Evolutionary conservation across 1,139 yeast species (phyloP), one percentile per base, ranked within the genome.

Genomic region (Arxiozyma bovina): DNA sequence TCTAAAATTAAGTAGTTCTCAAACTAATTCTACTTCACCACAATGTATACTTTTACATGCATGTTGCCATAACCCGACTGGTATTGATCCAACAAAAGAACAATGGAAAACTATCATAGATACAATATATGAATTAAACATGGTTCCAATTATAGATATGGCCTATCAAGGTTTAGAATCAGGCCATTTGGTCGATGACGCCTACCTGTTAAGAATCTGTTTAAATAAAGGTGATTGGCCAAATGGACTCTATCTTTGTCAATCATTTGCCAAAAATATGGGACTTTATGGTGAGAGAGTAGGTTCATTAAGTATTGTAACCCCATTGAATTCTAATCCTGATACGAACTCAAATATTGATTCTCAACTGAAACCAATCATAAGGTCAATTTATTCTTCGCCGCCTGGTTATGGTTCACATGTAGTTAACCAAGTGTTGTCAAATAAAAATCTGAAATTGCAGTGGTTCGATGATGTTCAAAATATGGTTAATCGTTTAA

Each of bases 51-150:
- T 91, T 54, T 77, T 91, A 58, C 98, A 91, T 73, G 96, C 96
- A 6, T 90, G 97, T 68, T 94, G 97, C 65, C 98, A 91, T 75
- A 91, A 91, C 73, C 98, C 98, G 45, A 91, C 97, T 17, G 98
- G 97, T 41, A 82, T 91, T 59, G 98, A 91, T 69, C 94, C 95
- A 58, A 78, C 87, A 15, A 72, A 72, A 51, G 87, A 83, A 52
- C 91, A 91, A 69, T 91, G 97, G 97, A 74, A 74, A 57, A 70
- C 78, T 64, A 87, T 91, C 52, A 77, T 84, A 60, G 79, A 80
- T 51, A 81, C 84, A 34, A 69, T 87, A 51, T 73, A 78, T 62
- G 70, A 76, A 54, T 77, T 78, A 65, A 72, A 77, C 44, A 77
- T 88, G 64, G 77, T 86, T 64, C 90, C 95, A 11, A 75, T 91